These are phyloP conservation scores for Aquilaria yunnanensis DNA, from an alignment of 345 rosid species.

Conservation along the genomic window DNA sequence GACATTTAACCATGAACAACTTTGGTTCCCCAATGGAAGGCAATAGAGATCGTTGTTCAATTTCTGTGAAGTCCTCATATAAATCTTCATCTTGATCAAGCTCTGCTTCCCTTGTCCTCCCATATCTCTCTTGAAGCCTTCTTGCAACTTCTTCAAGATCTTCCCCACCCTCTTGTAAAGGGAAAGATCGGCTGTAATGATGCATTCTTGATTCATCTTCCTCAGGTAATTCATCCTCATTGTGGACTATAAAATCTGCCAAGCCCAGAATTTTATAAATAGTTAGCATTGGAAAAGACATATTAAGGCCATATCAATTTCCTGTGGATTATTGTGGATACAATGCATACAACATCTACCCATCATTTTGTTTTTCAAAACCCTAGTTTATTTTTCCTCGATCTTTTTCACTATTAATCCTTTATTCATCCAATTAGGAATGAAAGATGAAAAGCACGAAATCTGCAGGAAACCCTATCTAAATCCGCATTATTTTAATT, in stretches of 20 bases:
- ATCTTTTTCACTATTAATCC: too few species aligned
- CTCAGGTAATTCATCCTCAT: conserved; percentile 67
- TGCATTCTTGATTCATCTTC: conserved; percentile 60
- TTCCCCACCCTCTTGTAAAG: conserved; percentile 69
- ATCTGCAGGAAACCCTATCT: too few species aligned
- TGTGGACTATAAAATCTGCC: conserved; percentile 74
- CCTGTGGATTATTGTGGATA: not conserved
- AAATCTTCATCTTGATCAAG: conserved; percentile 66
- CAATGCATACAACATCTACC: too few species aligned
- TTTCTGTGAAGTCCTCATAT: conserved; percentile 58
- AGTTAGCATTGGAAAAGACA: not conserved
- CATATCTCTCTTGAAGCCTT: conserved; percentile 64
- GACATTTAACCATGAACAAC: conserved; percentile 37
- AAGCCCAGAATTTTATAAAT: not conserved
- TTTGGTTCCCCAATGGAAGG: conserved; percentile 90
- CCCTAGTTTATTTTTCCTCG: too few species aligned
- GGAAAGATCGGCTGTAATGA: conserved; percentile 34
- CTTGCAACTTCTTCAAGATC: conserved; percentile 78
- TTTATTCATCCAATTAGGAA: not conserved
- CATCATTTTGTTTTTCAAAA: too few species aligned
- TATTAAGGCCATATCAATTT: not conserved
- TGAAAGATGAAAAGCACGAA: not conserved
- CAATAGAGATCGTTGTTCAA: conserved; percentile 88
- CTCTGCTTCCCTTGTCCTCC: conserved; percentile 47
- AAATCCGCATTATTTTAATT: too few species aligned